Conservation (phyloP, 148 eudicot species). For the Chenopodium album region DNA sequence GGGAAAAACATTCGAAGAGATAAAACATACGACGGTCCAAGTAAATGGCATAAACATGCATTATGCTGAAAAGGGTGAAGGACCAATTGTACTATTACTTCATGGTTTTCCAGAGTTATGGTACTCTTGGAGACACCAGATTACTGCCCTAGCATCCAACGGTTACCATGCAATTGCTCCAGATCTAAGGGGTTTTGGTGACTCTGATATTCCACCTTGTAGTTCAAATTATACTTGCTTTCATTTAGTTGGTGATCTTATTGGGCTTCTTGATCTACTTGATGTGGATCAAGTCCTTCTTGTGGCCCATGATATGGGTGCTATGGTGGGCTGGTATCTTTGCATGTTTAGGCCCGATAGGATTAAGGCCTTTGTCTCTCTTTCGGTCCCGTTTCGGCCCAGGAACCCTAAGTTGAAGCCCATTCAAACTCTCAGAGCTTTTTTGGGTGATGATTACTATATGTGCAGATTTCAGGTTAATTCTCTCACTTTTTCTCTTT, state of each 20-base stretch:
- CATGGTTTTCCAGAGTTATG: constrained; percentile 74
- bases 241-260: constrained; percentile 64
- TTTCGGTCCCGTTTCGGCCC: constrained; percentile 65
- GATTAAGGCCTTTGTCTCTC: constrained; percentile 54
- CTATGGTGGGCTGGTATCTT: constrained; percentile 62
- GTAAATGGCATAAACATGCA: constrained; percentile 49
- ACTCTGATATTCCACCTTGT: constrained; percentile 45
- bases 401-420: constrained; percentile 65
- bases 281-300: constrained; percentile 43
- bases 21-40: constrained; percentile 39
- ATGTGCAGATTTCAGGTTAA: constrained; percentile 84
- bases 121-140: constrained; percentile 66
- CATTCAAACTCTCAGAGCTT: constrained; percentile 36
- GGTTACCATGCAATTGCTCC: constrained; percentile 64
- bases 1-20: constrained; percentile 38
- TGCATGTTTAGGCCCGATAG: constrained; percentile 76
- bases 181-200: constrained; percentile 69
- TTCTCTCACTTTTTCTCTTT: not conserved
- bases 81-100: constrained; percentile 42
- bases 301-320: constrained; percentile 85
- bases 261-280: constrained; percentile 48
- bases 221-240: constrained; percentile 46
- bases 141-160: constrained; percentile 38
- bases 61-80: constrained; percentile 50
- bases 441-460: constrained; percentile 72